Evolutionary conservation across 768 basidiomycete species (phyloP), one percentile per base, ranked within the genome.

Genomic region (Imleria badia): DNA sequence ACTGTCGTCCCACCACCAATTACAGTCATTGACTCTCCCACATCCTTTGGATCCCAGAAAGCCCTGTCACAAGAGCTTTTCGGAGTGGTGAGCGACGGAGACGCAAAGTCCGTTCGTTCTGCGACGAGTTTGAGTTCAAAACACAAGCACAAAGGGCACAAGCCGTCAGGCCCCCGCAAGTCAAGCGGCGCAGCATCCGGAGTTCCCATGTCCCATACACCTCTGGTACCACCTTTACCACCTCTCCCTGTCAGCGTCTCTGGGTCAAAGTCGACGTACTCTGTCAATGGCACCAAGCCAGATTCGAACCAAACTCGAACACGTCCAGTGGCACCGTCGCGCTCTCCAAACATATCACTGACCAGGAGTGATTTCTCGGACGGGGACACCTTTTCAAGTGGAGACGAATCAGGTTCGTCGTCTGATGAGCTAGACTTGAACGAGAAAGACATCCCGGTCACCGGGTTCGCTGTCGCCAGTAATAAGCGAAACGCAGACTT

Each of bases 401-500:
- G 48, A 12, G 70, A 70, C 3, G 67, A 63, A 12, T 69, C 75
- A 15, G 56, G 64, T 46, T 72, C 76, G 43, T 65, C 48, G 55
- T 55, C 68, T 26, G 69, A 75, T 52, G 73, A 74, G 50, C 55
- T 74, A 41, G 68, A 67, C 56, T 56, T 72, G 40, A 62, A 71
- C 43, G 67, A 66, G 46, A 85, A 87, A 50, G 89, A 91, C 64
- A 91, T 93, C 14, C 88, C 95, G 2, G 91, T 98, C 6, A 96
- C 93, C 7, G 95, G 96, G 3, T 99, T 98, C 69, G 95, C 97
- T 0, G 95, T 98, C 20, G 97, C 96, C 10, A 97, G 93, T 70
- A 92, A 85, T 63, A 93, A 92, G 69, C 75, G 97, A 50, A 98
- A 98, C 65, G 84, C 88, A 3, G 96, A 98, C 66, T 99, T 99